phyloP scores from a whole-genome alignment of 208 protist genomes.

The Trichomonas vaginalis region DNA sequence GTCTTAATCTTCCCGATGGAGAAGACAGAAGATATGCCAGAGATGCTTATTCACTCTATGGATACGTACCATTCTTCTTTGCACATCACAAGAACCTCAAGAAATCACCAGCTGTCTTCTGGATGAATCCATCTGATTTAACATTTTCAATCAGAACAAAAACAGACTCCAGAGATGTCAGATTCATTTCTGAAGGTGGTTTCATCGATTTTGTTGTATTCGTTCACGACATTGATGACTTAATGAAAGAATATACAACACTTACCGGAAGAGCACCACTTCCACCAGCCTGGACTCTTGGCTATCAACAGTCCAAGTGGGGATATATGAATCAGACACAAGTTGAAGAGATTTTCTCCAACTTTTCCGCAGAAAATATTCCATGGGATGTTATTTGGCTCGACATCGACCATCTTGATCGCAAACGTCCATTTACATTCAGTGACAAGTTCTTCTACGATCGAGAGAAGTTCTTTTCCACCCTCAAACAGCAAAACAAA shows the following conservation, averaged over 20 bases:
- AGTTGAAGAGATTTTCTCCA: conserved; percentile 36
- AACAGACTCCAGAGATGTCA: not conserved
- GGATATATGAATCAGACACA: conserved; percentile 75
- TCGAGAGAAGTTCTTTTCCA: not conserved
- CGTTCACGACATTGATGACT: conserved; percentile 55
- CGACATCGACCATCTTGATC: conserved; percentile 95
- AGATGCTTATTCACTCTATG: conserved; percentile 68
- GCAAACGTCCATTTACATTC: conserved; percentile 60
- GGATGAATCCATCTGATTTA: not conserved
- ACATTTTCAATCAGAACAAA: not conserved
- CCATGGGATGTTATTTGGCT: conserved; percentile 85
- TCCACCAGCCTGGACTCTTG: conserved; percentile 79
- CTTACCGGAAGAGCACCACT: conserved; percentile 69
- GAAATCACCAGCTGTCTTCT: not conserved
- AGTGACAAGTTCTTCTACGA: not conserved
- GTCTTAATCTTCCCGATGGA: not conserved
- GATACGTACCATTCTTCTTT: conserved; percentile 73
- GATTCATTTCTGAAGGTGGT: conserved; percentile 72
- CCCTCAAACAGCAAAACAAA: not conserved
- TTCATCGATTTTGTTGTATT: conserved; percentile 82
- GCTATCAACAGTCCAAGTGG: conserved; percentile 93
- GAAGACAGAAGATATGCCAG: conserved; percentile 65
- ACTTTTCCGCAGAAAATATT: conserved; percentile 19
- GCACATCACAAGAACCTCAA: conserved; percentile 45
- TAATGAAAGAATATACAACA: conserved; percentile 66